Evolutionary conservation across 768 basidiomycete genomes (phyloP), one percentile per base, ranked within the genome.

Genomic region (Amanita brunnescens): DNA sequence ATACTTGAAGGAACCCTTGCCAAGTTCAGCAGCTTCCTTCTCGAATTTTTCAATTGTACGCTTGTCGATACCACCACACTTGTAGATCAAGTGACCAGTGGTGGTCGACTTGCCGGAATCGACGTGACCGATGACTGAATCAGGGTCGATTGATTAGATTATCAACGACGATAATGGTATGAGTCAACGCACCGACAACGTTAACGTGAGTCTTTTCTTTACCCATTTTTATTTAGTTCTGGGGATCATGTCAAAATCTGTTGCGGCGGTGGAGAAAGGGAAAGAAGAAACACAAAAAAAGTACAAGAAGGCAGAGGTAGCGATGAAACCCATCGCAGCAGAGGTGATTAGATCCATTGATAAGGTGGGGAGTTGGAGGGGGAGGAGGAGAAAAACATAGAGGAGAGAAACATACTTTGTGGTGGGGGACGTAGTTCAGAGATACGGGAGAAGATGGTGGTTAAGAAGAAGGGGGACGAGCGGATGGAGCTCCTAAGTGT

Each of bases 51-150:
- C 92, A 61, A 95, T 94, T 69, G 91, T 93, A 85, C 92, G 92
- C 83, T 98, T 99, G 73, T 99, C 96, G 79, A 99, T 99, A 89
- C 96, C 96, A 85, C 96, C 96, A 72, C 96, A 99, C 86, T 99
- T 96, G 91, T 97, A 98, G 85, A 98, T 98, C 79, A 99, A 81
- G 79, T 99, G 96, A 61, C 96, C 96, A 62, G 96, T 99, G 67
- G 96, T 99, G 76, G 96, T 99, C 54, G 95, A 98, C 79, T 98
- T 99, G 62, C 95, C 95, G 70, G 95, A 97, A 79, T 97, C 93
- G 90, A 94, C 91, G 80, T 94, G 93, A 60, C 94, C 93, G 78
- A 95, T 95, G 74, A 94, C 92, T 89, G 16, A 60, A 57, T 64
- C 65, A 54, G 68, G 58, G 51, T 56, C 59, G 51, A 40, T 54